Evolutionary conservation across 257 asterid genomes (phyloP), one percentile per base, ranked within the genome.

Genomic region (Vinca minor): DNA sequence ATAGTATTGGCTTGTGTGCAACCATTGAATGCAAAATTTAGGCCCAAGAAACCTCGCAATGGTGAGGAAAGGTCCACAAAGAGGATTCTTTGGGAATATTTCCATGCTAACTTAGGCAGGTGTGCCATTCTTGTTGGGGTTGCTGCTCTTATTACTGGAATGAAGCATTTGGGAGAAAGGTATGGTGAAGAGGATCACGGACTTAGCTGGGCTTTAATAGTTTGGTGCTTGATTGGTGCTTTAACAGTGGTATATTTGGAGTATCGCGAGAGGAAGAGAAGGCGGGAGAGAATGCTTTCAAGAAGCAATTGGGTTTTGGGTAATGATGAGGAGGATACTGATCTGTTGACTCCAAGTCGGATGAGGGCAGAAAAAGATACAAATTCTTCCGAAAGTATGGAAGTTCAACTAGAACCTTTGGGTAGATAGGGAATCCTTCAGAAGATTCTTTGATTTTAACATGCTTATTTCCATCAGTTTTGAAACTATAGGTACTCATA

Each of bases 301-400:
- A 77, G 91, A 70, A 79, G 98, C 77, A 76, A 75, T 75, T 92
- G 95, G 95, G 97, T 92, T 47, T 50, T 92, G 84, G 95, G 95
- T 46, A 76, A 82, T 69, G 76, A 81, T 15, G 96, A 79, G 65
- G 84, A 87, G 66, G 94, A 91, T 69, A 56, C 69, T 52, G 96
- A 89, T 76, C 89, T 89, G 36, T 78, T 92, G 79, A 85, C 64
- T 36, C 79, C 85, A 39, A 76, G 79, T 67, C 71, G 68, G 71
- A 47, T 34, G 18, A 36, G 48, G 64, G 47, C 71, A 26, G 89
- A 84, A 59, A 87, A 89, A 74, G 89, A 78, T 62, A 59, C 69
- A 15, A 69, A 60, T 59, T 68, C 84, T 64, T 75, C 88, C 0
- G 83, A 72, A 28, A 81, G 90, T 77, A 89, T 85, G 98, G 97